phyloP scores from a whole-genome alignment of 331 rosid species.

The Cydonia oblonga region DNA sequence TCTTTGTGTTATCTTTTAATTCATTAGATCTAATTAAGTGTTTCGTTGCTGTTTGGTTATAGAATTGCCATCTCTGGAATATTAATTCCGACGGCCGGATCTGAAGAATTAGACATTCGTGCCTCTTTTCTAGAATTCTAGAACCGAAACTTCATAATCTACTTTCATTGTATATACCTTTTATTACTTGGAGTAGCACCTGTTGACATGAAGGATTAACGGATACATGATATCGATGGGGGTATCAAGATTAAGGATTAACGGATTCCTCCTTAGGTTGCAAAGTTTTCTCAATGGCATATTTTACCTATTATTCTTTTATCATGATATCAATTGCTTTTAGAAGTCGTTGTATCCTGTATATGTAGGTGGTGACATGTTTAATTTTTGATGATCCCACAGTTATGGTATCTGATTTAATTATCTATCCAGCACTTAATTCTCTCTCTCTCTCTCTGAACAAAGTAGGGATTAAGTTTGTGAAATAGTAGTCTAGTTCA shows the following conservation, averaged over 20 bases:
- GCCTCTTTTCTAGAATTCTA: constrained; percentile 30
- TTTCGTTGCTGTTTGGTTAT: constrained; percentile 19
- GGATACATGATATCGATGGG: neutral
- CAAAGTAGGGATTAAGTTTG: neutral
- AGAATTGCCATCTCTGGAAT: constrained; percentile 26
- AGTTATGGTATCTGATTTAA: neutral
- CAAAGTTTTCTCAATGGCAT: neutral
- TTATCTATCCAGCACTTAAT: neutral
- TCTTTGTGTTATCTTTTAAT: neutral
- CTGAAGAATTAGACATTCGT: constrained; percentile 33
- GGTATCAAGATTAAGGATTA: neutral
- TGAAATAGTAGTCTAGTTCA: neutral
- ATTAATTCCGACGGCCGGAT: constrained; percentile 16
- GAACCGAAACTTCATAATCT: neutral
- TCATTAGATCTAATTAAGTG: constrained; percentile 14
- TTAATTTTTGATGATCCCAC: neutral
- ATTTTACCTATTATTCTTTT: neutral
- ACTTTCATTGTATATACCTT: neutral
- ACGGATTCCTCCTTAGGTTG: neutral
- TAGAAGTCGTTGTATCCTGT: neutral
- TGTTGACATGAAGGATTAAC: neutral
- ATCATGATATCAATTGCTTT: neutral
- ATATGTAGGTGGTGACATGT: neutral
- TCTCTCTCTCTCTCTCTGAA: neutral
- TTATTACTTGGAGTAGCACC: neutral